These are phyloP conservation scores for Chrysoporthe cubensis DNA, from an alignment of 2,329 filamentous ascomycete species.

Conservation along the genomic window DNA sequence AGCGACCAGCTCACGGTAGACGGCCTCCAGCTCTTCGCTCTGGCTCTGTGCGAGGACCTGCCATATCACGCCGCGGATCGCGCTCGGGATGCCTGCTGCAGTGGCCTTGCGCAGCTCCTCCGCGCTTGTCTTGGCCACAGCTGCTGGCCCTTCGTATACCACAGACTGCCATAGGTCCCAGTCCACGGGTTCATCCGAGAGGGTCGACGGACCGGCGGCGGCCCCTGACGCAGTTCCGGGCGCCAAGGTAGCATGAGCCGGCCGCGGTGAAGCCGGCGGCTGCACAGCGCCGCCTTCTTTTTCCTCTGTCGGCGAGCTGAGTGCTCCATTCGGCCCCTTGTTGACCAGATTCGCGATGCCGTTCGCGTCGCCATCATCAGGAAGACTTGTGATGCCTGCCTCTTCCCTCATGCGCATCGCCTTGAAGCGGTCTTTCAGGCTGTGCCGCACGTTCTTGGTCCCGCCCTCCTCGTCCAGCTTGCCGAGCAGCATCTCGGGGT, in stretches of 20 bases:
- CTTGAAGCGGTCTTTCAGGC: constrained; percentile 79
- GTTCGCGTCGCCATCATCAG: constrained; percentile 54
- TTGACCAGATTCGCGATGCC: constrained; percentile 34
- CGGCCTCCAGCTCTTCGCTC: constrained; percentile 82
- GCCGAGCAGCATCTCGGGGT: constrained; percentile 72
- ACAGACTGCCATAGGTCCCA: constrained; percentile 98
- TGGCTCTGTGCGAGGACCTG: constrained; percentile 96
- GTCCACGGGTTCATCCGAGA: constrained; percentile 79
- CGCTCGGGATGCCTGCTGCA: constrained; percentile 88
- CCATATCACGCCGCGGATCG: constrained; percentile 98
- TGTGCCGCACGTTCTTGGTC: constrained; percentile 56
- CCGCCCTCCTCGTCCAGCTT: constrained; percentile 72
- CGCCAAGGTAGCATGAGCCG: constrained; percentile 71
- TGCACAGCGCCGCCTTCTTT: constrained; percentile 36
- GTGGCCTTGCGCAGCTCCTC: constrained; percentile 91
- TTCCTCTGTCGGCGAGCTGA: constrained; percentile 30
- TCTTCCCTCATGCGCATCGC: constrained; percentile 76
- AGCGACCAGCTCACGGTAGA: constrained; percentile 81
- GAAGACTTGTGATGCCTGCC: constrained; percentile 55
- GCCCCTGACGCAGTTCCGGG: constrained; percentile 87
- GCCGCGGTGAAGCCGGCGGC: constrained; percentile 53
- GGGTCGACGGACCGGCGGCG: constrained; percentile 72
- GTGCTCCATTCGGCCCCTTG: constrained; percentile 27
- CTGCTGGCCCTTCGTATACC: constrained; percentile 90
- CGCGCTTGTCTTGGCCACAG: constrained; percentile 83